These are phyloP conservation scores for Zarea fungicola DNA, from an alignment of 2,329 filamentous ascomycete genomes.

Conservation along the genomic window DNA sequence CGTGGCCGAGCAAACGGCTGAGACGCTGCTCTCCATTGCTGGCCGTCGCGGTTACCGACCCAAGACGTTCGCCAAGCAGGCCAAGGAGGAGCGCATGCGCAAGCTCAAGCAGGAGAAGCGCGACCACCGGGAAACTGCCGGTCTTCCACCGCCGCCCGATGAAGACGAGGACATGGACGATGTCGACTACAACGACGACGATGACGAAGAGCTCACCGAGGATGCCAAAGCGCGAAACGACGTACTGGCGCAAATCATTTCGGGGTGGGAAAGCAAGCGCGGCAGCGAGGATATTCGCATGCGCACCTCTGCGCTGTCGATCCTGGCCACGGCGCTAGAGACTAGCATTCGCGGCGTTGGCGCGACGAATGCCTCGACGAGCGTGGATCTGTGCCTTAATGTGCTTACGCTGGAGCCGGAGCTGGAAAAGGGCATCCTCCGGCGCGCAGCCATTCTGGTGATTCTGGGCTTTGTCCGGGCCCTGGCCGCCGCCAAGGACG, in stretches of 20 bases:
- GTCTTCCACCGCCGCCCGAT: slow-evolving; percentile 18
- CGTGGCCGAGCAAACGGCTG: slow-evolving; percentile 44
- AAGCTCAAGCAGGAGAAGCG: slow-evolving; percentile 39
- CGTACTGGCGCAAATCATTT: slow-evolving; percentile 53
- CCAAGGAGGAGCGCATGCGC: slow-evolving; percentile 42
- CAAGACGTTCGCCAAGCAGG: slow-evolving; percentile 54
- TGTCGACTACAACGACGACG: slow-evolving; percentile 34
- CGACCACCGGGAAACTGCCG: slow-evolving; percentile 16
- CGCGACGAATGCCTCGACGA: slow-evolving; percentile 45
- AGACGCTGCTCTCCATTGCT: slow-evolving; percentile 58
- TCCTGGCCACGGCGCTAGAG: slow-evolving; percentile 57
- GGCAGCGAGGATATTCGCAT: slow-evolving; percentile 66
- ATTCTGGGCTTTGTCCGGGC: slow-evolving; percentile 58
- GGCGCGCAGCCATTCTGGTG: slow-evolving; percentile 60
- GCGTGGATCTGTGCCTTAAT: slow-evolving; percentile 58
- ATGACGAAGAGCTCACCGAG: slow-evolving; percentile 42
- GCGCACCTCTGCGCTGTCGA: slow-evolving; percentile 62
- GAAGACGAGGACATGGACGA: slow-evolving; percentile 44
- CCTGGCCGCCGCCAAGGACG: slow-evolving; percentile 49
- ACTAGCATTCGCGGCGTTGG: slow-evolving; percentile 54
- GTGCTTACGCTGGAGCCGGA: slow-evolving; percentile 59
- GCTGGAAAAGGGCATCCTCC: slow-evolving; percentile 56
- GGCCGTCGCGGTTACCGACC: slow-evolving; percentile 57
- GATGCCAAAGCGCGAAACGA: slow-evolving; percentile 43
- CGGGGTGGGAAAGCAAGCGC: slow-evolving; percentile 61